These are phyloP conservation scores for Grosmannia clavigera DNA, from an alignment of 2,329 filamentous ascomycete genomes.

Conservation along the genomic window DNA sequence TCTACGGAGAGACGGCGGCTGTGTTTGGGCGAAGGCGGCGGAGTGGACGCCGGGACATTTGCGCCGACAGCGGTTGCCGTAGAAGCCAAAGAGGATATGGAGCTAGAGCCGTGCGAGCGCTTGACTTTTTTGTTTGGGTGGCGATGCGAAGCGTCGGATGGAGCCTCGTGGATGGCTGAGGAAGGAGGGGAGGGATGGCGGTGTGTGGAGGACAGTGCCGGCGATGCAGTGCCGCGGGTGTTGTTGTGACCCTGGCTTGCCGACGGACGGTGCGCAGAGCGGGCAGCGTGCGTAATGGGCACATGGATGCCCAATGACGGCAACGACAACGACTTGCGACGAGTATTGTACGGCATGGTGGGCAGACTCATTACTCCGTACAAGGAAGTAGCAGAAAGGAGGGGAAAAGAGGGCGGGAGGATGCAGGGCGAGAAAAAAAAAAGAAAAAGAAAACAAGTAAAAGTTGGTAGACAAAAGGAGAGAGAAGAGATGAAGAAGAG, in stretches of 20 bases:
- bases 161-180: constrained; percentile 16
- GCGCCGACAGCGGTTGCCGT: constrained; percentile 19
- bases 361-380: constrained; percentile 3
- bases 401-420: not conserved
- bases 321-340: constrained; percentile 88
- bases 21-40: constrained; percentile 59
- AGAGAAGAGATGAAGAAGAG: not conserved
- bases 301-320: constrained; percentile 88
- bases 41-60: constrained; percentile 43
- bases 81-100: constrained; percentile 13
- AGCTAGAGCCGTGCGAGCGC: constrained; percentile 50
- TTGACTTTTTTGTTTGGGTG: constrained; percentile 58
- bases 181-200: constrained; percentile 15
- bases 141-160: constrained; percentile 15
- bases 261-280: constrained; percentile 32
- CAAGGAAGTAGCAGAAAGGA: not conserved
- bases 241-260: constrained; percentile 17
- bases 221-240: constrained; percentile 10
- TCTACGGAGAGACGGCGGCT: constrained; percentile 26
- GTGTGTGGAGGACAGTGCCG: not conserved
- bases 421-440: not conserved
- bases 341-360: constrained; percentile 87
- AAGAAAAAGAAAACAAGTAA: not conserved
- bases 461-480: not conserved
- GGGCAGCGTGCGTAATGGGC: constrained; percentile 51